Evolutionary conservation across 83 land plant species (phyloP).

Genomic region (Diphasiastrum complanatum): DNA sequence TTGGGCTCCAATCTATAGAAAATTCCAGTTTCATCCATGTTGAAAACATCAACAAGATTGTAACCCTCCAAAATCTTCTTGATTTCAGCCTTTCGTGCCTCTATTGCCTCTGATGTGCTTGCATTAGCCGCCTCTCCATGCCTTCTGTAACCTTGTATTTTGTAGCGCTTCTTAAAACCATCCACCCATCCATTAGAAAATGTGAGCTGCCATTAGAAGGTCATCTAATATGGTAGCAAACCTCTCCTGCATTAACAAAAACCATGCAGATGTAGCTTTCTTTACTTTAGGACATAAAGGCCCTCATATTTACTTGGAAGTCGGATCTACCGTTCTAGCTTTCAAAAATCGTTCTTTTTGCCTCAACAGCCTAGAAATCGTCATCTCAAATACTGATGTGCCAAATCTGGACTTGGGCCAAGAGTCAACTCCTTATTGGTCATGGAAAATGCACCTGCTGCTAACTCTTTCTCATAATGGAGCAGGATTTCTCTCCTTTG

Average conservation of each 20-base stretch:
- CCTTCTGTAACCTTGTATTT: not conserved
- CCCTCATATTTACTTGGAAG: not conserved
- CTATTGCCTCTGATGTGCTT: not conserved
- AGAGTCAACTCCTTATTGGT: not conserved
- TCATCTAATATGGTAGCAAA: not conserved
- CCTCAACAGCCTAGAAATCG: not conserved
- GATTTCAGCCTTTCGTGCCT: not conserved
- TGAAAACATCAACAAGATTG: constrained; percentile 3
- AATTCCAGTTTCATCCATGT: constrained; percentile 8
- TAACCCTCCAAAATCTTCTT: not conserved
- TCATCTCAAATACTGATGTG: not conserved
- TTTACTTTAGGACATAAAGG: constrained; percentile 1
- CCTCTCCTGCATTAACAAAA: not conserved
- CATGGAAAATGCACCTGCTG: too few relatives aligned
- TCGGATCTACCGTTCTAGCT: not conserved
- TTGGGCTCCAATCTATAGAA: constrained; percentile 3
- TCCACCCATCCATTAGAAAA: constrained; percentile 13
- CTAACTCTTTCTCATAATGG: not conserved
- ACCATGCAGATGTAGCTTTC: constrained; percentile 12
- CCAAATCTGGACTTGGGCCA: not conserved
- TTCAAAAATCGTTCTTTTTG: not conserved
- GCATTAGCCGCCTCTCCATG: not conserved
- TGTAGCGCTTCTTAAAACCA: not conserved
- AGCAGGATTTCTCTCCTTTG: not conserved
- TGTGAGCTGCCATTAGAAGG: not conserved